Base-by-base conservation (phyloP, 1,284 basidiomycete species). In the Ustanciosporium gigantosporum region DNA sequence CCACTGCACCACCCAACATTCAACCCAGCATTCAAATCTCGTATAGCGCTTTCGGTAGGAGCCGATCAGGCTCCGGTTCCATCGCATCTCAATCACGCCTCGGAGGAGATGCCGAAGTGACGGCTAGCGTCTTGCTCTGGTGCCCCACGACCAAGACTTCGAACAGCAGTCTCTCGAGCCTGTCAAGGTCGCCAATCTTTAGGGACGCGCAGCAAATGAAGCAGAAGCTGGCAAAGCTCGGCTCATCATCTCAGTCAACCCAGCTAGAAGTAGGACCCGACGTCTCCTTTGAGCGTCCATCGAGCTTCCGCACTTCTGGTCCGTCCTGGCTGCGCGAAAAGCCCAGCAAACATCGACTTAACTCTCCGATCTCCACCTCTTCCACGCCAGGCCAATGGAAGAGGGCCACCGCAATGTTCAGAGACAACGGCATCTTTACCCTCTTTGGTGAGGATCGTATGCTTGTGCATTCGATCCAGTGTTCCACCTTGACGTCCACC, bases 401-500 rank as follows among this genome's bases (percentile, higher is more conserved):
- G 27, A 41, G 61, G 2, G 69, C 47, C 17, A 53, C 49, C 17
- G 41, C 61, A n/a, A 39, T 60, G 2, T 62, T 70, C 27, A 52
- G 69, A 15, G 69, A 72, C n/a, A 56, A 57, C 24, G 67, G 65
- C 34, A 43, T 46, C 25, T 36, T 73, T 16, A 46, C 51, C 29
- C 53, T 72, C 41, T 66, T 52, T 35, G 51, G 47, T 17, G 71
- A 72, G 22, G 67, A 52, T 36, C 50, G 52, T 19, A 45, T 67
- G 19, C 51, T 73, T 5, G 42, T 69, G 3, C 69, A 72, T 16
- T 55, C 71, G 16, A 57, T 73, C 25, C 29, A 46, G 3, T 58
- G 53, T 20, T 21, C 31, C 23, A 41, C 46, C 5, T 40, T 73
- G 13, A 52, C 41, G 20, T 31, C 58, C 17, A 59, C 50, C n/a